phyloP scores from a whole-genome alignment of 352 stramenopile species.

The Phytopythium montanum region DNA sequence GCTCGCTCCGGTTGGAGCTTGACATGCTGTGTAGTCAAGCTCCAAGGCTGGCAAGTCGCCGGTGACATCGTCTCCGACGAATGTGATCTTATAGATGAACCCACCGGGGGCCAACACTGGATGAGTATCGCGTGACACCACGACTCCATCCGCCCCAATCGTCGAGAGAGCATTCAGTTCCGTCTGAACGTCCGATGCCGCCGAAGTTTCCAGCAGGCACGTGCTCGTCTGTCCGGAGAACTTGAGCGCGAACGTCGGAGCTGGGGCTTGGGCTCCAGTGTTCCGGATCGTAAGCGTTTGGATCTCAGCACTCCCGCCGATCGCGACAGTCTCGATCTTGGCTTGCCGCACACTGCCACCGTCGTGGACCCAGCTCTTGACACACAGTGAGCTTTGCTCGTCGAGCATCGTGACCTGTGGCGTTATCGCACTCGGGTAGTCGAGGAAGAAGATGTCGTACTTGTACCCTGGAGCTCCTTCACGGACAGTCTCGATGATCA shows the following conservation, averaged over 20 bases:
- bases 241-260: slow-evolving; percentile 40
- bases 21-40: slow-evolving; percentile 15
- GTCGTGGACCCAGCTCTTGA: slow-evolving; percentile 24
- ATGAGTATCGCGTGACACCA: slow-evolving; percentile 45
- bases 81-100: slow-evolving; percentile 64
- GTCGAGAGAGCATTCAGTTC: slow-evolving; percentile 23
- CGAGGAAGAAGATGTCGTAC: slow-evolving; percentile 80
- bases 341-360: slow-evolving; percentile 40
- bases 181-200: slow-evolving; percentile 16
- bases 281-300: slow-evolving; percentile 50
- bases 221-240: slow-evolving; percentile 34
- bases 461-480: slow-evolving; percentile 50
- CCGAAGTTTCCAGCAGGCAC: slow-evolving; percentile 28
- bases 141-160: slow-evolving; percentile 35
- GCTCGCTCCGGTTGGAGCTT: slow-evolving; percentile 9
- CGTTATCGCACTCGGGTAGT: slow-evolving; percentile 31
- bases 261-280: slow-evolving; percentile 10
- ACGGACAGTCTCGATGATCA: slow-evolving; percentile 69
- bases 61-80: slow-evolving; percentile 50
- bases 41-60: slow-evolving; percentile 36
- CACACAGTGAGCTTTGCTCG: slow-evolving; percentile 21
- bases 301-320: slow-evolving; percentile 59
- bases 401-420: slow-evolving; percentile 30
- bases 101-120: slow-evolving; percentile 40
- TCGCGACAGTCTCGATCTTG: slow-evolving; percentile 33